These are phyloP conservation scores for Akanthomyces lecanii DNA, from an alignment of 2,329 filamentous ascomycete genomes.

Conservation along the genomic window DNA sequence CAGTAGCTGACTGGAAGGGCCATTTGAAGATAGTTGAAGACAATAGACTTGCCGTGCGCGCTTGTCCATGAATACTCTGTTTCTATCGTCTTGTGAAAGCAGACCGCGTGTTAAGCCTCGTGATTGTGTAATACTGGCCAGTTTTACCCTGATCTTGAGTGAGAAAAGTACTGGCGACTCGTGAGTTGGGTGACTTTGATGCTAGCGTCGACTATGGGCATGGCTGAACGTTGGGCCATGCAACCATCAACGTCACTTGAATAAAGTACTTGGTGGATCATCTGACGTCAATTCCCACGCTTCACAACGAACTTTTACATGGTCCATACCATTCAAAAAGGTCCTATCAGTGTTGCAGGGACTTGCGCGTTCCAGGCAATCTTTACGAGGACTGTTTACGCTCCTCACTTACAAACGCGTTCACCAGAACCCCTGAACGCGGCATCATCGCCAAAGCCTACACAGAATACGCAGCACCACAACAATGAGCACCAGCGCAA, in stretches of 20 bases:
- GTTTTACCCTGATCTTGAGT: no score
- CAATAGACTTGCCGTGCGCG: slow-evolving; percentile 15
- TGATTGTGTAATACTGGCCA: no score
- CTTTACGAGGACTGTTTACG: background rate
- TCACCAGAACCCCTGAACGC: background rate
- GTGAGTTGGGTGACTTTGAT: no score
- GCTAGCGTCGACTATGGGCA: no score
- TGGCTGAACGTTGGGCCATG: background rate
- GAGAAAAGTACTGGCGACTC: no score
- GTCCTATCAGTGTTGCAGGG: background rate
- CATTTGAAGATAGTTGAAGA: slow-evolving; percentile 14
- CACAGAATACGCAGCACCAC: background rate
- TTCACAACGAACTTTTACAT: background rate
- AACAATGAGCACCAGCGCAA: background rate
- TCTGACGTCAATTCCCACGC: background rate
- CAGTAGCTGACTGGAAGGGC: slow-evolving; percentile 5
- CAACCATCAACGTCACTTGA: no score
- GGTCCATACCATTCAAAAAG: background rate
- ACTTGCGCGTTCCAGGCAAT: background rate
- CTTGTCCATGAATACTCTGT: slow-evolving; percentile 11
- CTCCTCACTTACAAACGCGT: background rate
- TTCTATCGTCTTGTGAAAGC: background rate
- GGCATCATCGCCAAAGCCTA: background rate
- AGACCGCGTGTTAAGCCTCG: no score
- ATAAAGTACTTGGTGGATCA: background rate